These are phyloP conservation scores for Hsuehochloa calcarea DNA, from an alignment of 176 grass and related monocot species.

Conservation along the genomic window DNA sequence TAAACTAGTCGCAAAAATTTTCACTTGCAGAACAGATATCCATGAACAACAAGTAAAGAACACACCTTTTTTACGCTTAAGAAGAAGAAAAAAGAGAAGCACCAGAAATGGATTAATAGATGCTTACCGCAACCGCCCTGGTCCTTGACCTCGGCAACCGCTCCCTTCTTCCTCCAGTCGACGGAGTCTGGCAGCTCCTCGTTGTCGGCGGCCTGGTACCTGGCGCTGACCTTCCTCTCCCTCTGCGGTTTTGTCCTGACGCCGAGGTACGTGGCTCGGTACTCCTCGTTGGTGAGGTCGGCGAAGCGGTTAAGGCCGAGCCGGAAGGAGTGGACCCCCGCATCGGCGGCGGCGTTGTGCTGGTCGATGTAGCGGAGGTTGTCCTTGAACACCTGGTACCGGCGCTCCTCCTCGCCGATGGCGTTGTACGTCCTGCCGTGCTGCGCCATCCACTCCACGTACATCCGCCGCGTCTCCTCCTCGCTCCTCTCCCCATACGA, in stretches of 20 bases:
- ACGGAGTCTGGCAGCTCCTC: constrained; percentile 62
- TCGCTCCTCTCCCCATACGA: constrained; percentile 73
- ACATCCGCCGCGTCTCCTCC: constrained; percentile 61
- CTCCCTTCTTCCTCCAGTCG: constrained; percentile 73
- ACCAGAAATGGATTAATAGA: background rate
- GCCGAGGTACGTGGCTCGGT: constrained; percentile 69
- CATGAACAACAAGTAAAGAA: background rate
- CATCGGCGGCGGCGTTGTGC: constrained; percentile 76
- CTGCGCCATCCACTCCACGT: constrained; percentile 55
- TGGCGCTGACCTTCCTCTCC: constrained; percentile 37
- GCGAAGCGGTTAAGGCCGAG: constrained; percentile 86
- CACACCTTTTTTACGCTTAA: background rate
- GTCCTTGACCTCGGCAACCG: constrained; percentile 66
- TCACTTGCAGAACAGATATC: background rate
- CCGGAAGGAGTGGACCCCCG: constrained; percentile 72
- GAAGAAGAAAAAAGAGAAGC: background rate
- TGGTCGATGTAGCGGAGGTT: constrained; percentile 70
- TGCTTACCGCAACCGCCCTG: constrained; percentile 81
- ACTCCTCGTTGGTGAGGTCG: constrained; percentile 93
- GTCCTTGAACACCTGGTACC: constrained; percentile 66
- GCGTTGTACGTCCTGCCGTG: constrained; percentile 53
- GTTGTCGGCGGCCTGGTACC: constrained; percentile 53
- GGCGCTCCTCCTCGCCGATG: constrained; percentile 55
- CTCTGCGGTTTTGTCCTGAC: constrained; percentile 29
- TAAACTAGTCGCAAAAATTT: background rate